Evolutionary conservation across 768 basidiomycete genomes (phyloP), one percentile per base, ranked within the genome.

Genomic region (Boletellus ananas): DNA sequence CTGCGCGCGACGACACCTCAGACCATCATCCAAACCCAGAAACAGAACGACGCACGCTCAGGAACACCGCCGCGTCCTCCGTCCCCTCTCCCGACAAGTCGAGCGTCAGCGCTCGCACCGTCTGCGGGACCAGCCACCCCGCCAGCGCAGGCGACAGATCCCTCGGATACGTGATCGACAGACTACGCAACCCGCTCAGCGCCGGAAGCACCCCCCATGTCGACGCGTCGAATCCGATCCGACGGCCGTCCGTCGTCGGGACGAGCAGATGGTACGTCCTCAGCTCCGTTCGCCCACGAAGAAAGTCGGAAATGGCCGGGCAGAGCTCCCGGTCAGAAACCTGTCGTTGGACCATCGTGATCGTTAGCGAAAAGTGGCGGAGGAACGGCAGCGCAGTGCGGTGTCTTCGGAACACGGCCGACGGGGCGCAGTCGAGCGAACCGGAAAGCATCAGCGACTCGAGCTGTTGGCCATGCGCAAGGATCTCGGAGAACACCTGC

Each of bases 131-230:
- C 25, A 88, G 68, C 84, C 85, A 87, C 40, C 79, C 74, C 8
- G 84, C 84, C 17, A 87, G 67, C 2, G 80, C 78, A 0, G 83
- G 74, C 1, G 81, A 75, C 34, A 87, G 65, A 61, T 86, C 85
- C 52, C 71, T 68, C 2, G 86, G 85, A 58, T 86, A 79, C 5
- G 79, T 79, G 47, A 86, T 83, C 45, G 72, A 75, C 48, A 88
- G 62, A 34, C 73, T 75, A n/a, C 67, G 74, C 44, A 89, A 63
- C 12, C 71, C 71, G 16, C 68, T 64, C 21, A 89, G 65, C 6
- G 75, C 75, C 0, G 85, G 85, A 10, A 89, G 69, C 8, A 87
- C 80, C 10, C 85, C 85, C 85, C 84, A 87, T 7, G 81, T 73
- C 1, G 81, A 77, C 0, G 85, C 82, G 54, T 86, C 81, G 55